Conservation (phyloP, 768 basidiomycete species). For the Mycena maculata region DNA sequence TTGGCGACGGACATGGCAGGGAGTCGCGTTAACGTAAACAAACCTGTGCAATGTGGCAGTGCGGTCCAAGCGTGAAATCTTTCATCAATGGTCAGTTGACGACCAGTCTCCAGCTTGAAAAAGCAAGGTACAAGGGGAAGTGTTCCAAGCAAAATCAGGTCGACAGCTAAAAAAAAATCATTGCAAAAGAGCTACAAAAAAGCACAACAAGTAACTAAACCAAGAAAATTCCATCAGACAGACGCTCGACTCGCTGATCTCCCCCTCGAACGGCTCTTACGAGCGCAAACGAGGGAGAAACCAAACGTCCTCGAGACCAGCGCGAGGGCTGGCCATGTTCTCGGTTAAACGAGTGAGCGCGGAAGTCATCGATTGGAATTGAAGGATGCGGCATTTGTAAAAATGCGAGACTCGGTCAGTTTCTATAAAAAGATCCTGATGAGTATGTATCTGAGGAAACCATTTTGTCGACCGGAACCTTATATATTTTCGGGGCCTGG, state of each 20-base stretch:
- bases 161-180: too few relatives aligned
- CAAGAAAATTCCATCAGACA: slow-evolving; percentile 67
- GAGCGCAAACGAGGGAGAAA: slow-evolving; percentile 41
- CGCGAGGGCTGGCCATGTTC: slow-evolving; percentile 60
- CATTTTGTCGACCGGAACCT: neutral
- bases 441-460: slow-evolving; percentile 45
- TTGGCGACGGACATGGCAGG: too few relatives aligned
- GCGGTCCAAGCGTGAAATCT: too few relatives aligned
- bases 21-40: too few relatives aligned
- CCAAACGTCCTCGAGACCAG: slow-evolving; percentile 77
- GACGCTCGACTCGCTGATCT: slow-evolving; percentile 68
- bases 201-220: too few relatives aligned
- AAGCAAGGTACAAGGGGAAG: too few relatives aligned
- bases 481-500: slow-evolving; percentile 46
- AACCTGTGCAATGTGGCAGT: too few relatives aligned
- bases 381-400: slow-evolving; percentile 66
- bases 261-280: slow-evolving; percentile 46
- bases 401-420: slow-evolving; percentile 50
- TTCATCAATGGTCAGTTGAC: too few relatives aligned
- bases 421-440: too few relatives aligned
- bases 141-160: too few relatives aligned
- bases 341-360: slow-evolving; percentile 76
- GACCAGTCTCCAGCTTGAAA: too few relatives aligned
- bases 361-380: slow-evolving; percentile 77
- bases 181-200: too few relatives aligned